Conservation (phyloP, 2,329 filamentous ascomycete species). For the Sporothrix pallida region DNA sequence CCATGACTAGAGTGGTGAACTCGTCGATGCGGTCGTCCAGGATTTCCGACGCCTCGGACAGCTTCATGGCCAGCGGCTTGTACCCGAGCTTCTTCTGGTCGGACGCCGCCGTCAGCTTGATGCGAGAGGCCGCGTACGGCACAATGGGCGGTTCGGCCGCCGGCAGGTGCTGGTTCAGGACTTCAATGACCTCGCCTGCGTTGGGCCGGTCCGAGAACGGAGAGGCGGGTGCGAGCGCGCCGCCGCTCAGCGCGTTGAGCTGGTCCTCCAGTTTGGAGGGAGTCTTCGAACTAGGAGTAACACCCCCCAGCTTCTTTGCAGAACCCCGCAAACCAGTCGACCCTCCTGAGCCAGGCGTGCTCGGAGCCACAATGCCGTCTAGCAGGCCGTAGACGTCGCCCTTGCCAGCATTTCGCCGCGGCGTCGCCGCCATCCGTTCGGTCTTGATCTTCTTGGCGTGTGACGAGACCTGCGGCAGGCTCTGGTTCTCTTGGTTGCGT, state of each 20-base stretch:
- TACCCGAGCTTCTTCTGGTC: constrained; percentile 91
- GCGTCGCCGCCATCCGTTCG: constrained; percentile 67
- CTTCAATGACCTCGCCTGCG: constrained; percentile 80
- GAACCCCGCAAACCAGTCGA: constrained; percentile 31
- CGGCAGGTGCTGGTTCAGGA: constrained; percentile 77
- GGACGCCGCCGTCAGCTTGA: constrained; percentile 84
- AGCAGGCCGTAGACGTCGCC: constrained; percentile 81
- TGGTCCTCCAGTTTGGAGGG: constrained; percentile 50
- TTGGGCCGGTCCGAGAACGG: constrained; percentile 79
- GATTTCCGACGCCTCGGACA: constrained; percentile 89
- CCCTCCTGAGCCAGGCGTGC: constrained; percentile 55
- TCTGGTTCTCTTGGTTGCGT: constrained; percentile 22
- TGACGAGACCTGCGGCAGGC: constrained; percentile 13
- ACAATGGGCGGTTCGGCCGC: constrained; percentile 72
- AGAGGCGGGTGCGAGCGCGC: constrained; percentile 42
- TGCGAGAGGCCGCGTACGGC: constrained; percentile 74
- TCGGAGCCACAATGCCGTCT: constrained; percentile 50
- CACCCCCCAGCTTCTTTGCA: constrained; percentile 46
- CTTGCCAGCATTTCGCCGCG: constrained; percentile 60
- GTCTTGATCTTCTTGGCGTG: constrained; percentile 30
- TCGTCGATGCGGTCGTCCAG: constrained; percentile 95
- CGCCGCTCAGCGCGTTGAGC: constrained; percentile 47
- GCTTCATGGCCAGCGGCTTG: constrained; percentile 92
- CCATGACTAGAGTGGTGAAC: constrained; percentile 75
- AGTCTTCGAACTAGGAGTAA: constrained; percentile 48